A percentile compares a stretch with the other conserved stretches of the same genome.
Conservation (phyloP, 2,329 filamentous ascomycete genomes). For the Arthrobotrys musiformis region DNA sequence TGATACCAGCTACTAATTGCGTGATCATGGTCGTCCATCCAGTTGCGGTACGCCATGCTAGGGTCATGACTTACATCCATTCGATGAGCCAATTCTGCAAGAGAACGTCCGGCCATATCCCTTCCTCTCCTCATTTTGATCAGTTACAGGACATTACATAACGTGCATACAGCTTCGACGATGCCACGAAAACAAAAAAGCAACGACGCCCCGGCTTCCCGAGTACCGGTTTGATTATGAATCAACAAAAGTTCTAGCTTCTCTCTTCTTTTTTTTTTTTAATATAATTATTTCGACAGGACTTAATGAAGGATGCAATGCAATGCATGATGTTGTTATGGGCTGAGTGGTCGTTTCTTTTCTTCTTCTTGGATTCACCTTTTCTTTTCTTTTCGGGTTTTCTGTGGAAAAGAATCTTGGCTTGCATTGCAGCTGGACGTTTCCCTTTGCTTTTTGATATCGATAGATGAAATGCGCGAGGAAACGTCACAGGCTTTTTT, state of each 20-base stretch:
- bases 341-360: neutral
- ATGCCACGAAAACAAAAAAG: neutral
- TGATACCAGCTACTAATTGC: slow-evolving; percentile 13
- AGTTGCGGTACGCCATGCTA: slow-evolving; percentile 53
- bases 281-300: neutral
- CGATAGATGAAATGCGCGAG: neutral
- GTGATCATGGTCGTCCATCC: slow-evolving; percentile 2
- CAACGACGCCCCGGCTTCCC: neutral
- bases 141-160: too few species aligned
- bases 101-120: slow-evolving; percentile 51
- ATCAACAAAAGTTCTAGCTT: slow-evolving; percentile 27
- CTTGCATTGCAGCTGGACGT: neutral
- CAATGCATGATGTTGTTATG: neutral
- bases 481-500: slow-evolving; percentile 8
- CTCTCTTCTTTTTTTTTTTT: too few species aligned
- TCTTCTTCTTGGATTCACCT: neutral
- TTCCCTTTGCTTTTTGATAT: neutral
- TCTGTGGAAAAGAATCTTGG: neutral
- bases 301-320: slow-evolving; percentile 4
- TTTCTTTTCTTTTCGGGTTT: neutral
- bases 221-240: slow-evolving; percentile 6
- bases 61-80: slow-evolving; percentile 52
- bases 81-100: slow-evolving; percentile 39
- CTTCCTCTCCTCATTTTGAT: slow-evolving; percentile 37
- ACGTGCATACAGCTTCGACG: neutral